Base-by-base conservation (phyloP, 2,329 filamentous ascomycete genomes). In the Paramyrothecium roridum region DNA sequence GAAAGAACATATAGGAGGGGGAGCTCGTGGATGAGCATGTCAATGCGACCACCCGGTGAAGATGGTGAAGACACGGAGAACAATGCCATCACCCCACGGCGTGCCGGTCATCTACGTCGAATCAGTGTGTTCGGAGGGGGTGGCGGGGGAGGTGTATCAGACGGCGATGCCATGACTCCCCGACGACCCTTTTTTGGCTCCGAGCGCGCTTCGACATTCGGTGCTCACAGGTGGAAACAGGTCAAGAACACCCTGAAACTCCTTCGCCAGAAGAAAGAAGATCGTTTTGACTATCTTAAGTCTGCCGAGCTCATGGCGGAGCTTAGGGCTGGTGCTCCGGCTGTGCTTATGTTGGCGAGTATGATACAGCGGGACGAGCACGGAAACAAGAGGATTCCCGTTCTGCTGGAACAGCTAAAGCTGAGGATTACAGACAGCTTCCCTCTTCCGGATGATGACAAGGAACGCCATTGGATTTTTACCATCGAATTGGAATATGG, bases 321-420 rank as follows among this genome's bases (percentile, higher is more conserved):
- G 72, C 78, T 99, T 40, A 84, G 95, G 50, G 96, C 95, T 47
- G 95, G 92, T 53, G 91, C 93, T 1, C 95, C 95, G 3, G 95
- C 95, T 22, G 95, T 93, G 20, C 78, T 99, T 56, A 96, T 99
- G 73, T 78, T 99, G 52, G 95, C 95, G 8, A 97, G 93, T 67
- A 97, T 98, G 90, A 95, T 98, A 64, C 95, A 98, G 74, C 84
- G 95, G 55, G 95, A 99, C 64, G 95, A 99, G 72, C 91, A 97
- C 65, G 92, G 93, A 50, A 95, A 96, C 73, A 95, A 91, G 74
- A 87, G 93, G 56, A 96, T 99, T 55, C 95, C 95, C 0, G 92
- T 99, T 53, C 83, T 99, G 3, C 81, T 99, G 8, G 95, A 99
- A 71, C 95, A 99, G 75, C 81, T 99, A 56, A 96, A 96, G 70